These are phyloP conservation scores for Yamadazyma dushanensis DNA, from an alignment of 1,139 yeast genomes.

Conservation along the genomic window DNA sequence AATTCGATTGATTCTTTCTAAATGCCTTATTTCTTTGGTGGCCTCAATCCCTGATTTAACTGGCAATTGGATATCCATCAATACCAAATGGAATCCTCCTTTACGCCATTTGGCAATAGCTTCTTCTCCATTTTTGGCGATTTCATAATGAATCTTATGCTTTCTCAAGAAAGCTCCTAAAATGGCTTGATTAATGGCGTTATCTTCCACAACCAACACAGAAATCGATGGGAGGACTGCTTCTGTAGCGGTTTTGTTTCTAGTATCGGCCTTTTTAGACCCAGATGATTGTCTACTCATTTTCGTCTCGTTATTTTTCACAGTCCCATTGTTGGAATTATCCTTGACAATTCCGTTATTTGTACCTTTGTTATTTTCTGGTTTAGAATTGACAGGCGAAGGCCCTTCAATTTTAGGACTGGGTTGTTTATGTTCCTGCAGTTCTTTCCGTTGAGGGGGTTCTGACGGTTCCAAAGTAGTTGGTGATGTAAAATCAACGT, in stretches of 20 bases:
- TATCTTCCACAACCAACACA: constrained; percentile 93
- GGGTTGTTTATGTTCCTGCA: no score
- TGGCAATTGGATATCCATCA: constrained; percentile 95
- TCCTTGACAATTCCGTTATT: background rate
- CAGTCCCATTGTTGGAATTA: background rate
- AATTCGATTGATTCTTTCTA: constrained; percentile 77
- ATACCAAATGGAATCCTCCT: constrained; percentile 88
- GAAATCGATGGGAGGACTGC: constrained; percentile 75
- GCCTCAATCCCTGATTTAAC: constrained; percentile 93
- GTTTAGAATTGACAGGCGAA: no score
- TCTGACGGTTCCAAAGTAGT: constrained; percentile 2
- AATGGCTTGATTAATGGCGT: constrained; percentile 90
- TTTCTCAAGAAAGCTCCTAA: constrained; percentile 87
- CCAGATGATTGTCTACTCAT: constrained; percentile 15
- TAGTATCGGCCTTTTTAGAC: constrained; percentile 12
- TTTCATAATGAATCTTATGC: constrained; percentile 79
- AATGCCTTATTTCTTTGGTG: constrained; percentile 79
- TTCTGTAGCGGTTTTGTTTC: constrained; percentile 16
- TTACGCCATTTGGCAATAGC: constrained; percentile 90
- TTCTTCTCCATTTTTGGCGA: constrained; percentile 89
- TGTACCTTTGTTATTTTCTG: background rate
- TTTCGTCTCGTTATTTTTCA: constrained; percentile 1
- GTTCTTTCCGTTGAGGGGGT: background rate
- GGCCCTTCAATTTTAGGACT: no score
- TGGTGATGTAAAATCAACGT: constrained; percentile 7